Evolutionary conservation across 2,329 filamentous ascomycete species (phyloP), one percentile per base, ranked within the genome.

Genomic region (Penicillium sp.): DNA sequence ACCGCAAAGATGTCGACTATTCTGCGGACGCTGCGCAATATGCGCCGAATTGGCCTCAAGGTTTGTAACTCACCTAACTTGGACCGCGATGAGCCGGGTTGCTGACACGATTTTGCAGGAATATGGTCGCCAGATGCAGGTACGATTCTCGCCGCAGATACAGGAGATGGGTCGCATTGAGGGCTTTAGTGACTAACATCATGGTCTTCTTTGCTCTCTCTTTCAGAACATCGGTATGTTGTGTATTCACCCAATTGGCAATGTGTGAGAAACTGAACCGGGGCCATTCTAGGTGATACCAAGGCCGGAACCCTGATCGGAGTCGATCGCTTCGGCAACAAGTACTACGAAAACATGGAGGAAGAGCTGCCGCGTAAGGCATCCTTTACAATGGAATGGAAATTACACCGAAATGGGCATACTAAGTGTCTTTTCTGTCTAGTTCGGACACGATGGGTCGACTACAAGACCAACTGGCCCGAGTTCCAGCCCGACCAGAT

Each of bases 381-480:
- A 14, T 5, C 6, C 19, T 4, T 9, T 37, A 10, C n/a, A 18
- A 4, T 24, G 16, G 14, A 19, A 9, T n/a, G 18, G 27, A 22
- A 5, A 14, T 35, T 18, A 22, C 11, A n/a, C 14, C 2, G 9
- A 22, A 19, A 14, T 6, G 10, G 18, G 18, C n/a, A 36, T 22
- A 41, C 55, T 58, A 70, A 53, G 22, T n/a, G 27, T 49, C 54
- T 31, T 50, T 46, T 31, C 39, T 19, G 18, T 51, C 55, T 69
- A 95, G 92, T 97, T 71, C 90, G 94, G 73, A 97, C 92, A 69
- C 87, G 93, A 83, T 99, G 96, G 95, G 91, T 99, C 65, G 93
- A 98, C 79, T 99, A 96, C 84, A 94, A 92, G 81, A 85, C 70
- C 39, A 58, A 55, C 51, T 60, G 47, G 46, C 60, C 58, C 70